phyloP scores from a whole-genome alignment of 2,329 filamentous ascomycete genomes.

The Alternaria alternata region DNA sequence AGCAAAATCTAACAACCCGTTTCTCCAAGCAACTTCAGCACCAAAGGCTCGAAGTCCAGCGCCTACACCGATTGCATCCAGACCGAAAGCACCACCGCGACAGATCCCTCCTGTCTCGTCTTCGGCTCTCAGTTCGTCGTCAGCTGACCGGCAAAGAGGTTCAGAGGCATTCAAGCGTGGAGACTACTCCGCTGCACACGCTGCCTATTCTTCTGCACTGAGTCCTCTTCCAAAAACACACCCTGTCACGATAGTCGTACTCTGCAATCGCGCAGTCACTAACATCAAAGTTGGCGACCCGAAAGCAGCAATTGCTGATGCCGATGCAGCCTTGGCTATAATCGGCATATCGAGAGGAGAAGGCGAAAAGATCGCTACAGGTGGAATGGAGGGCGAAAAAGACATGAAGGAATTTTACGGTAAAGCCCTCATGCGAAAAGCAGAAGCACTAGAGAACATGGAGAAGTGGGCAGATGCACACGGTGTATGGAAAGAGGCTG shows the following conservation, averaged over 20 bases:
- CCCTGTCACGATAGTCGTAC: conserved; percentile 84
- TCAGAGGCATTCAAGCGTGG: conserved; percentile 93
- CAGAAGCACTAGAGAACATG: conserved; percentile 93
- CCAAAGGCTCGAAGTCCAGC: conserved; percentile 46
- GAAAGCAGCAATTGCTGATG: conserved; percentile 84
- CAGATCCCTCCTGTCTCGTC: conserved; percentile 73
- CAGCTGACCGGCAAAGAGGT: conserved; percentile 79
- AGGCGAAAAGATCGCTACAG: conserved; percentile 78
- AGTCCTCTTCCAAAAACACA: conserved; percentile 77
- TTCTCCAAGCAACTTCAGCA: conserved; percentile 40
- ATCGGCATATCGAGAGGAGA: conserved; percentile 84
- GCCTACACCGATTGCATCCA: conserved; percentile 52
- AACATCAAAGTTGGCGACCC: conserved; percentile 91
- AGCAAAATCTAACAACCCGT: conserved; percentile 51
- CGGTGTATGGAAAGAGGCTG: conserved; percentile 79
- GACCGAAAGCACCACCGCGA: conserved; percentile 62
- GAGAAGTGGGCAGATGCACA: conserved; percentile 91
- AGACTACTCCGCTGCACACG: conserved; percentile 87
- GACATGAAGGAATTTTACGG: conserved; percentile 94
- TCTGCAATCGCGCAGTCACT: conserved; percentile 90
- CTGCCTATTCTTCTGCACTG: conserved; percentile 81
- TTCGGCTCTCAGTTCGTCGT: conserved; percentile 75
- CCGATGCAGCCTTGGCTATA: conserved; percentile 78
- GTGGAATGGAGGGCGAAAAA: conserved; percentile 66
- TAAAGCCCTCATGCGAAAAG: conserved; percentile 92